These are phyloP conservation scores for Pestalotiopsis fici DNA, from an alignment of 2,329 filamentous ascomycete species.

Conservation along the genomic window DNA sequence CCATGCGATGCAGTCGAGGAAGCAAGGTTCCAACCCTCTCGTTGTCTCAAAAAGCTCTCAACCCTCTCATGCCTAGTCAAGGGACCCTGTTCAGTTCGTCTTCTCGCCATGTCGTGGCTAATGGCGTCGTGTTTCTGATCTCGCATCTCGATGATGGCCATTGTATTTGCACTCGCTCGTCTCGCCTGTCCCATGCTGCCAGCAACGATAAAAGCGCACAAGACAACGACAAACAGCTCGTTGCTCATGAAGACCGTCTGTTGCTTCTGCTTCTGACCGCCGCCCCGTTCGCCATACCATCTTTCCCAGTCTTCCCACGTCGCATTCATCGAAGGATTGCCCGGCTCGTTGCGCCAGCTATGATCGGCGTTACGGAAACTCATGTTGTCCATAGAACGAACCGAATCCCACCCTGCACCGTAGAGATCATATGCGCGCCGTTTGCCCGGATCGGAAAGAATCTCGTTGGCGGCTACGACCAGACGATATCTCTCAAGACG, in stretches of 20 bases:
- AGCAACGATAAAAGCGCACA: constrained; percentile 68
- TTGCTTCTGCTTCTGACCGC: constrained; percentile 44
- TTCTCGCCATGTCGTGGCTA: constrained; percentile 56
- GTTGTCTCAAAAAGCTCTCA: constrained; percentile 73
- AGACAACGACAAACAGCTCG: constrained; percentile 72
- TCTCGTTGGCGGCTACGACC: constrained; percentile 82
- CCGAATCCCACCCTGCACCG: constrained; percentile 76
- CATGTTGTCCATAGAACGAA: constrained; percentile 49
- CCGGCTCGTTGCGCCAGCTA: constrained; percentile 49
- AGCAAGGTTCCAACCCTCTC: constrained; percentile 50
- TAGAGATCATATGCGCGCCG: constrained; percentile 80
- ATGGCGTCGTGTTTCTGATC: constrained; percentile 68
- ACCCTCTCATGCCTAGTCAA: constrained; percentile 67
- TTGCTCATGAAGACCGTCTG: constrained; percentile 73
- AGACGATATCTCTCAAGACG: constrained; percentile 89
- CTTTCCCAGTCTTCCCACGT: constrained; percentile 98
- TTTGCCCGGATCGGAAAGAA: constrained; percentile 80
- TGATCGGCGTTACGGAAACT: constrained; percentile 40
- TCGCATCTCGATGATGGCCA: constrained; percentile 65
- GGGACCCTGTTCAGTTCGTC: constrained; percentile 52
- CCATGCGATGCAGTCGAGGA: neutral
- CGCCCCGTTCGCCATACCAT: constrained; percentile 63
- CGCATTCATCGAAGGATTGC: constrained; percentile 67
- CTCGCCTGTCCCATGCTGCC: constrained; percentile 74
- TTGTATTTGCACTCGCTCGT: constrained; percentile 63